Conservation (phyloP, 768 basidiomycete genomes). For the Kockovaella imperatae region DNA sequence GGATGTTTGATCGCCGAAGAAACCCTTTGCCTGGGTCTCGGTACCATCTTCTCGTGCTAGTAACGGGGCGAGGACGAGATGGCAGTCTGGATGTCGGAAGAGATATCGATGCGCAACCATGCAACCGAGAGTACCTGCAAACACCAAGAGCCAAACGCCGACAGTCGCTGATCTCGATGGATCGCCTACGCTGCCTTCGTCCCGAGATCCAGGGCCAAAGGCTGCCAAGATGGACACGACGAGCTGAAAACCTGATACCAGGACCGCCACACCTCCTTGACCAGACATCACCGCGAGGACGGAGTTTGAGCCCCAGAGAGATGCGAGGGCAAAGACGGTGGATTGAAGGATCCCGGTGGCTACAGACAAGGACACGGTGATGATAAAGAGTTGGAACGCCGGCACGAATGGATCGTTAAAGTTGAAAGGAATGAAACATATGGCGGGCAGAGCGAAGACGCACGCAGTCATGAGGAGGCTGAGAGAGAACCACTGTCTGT, state of each 20-base stretch:
- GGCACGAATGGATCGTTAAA: too few relatives aligned
- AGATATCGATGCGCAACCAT: constrained; percentile 20
- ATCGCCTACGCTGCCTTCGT: background rate
- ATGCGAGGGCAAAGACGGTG: constrained; percentile 68
- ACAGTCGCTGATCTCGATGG: constrained; percentile 27
- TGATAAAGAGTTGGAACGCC: constrained; percentile 60
- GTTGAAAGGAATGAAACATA: constrained; percentile 58
- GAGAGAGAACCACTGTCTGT: constrained; percentile 53
- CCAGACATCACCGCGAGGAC: constrained; percentile 71
- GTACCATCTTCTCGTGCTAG: background rate
- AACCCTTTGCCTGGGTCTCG: background rate
- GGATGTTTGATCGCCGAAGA: constrained; percentile 9
- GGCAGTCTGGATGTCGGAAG: constrained; percentile 15
- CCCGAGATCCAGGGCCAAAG: constrained; percentile 3
- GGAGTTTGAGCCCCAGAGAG: constrained; percentile 64
- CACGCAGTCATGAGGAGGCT: constrained; percentile 50
- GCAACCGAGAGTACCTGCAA: constrained; percentile 16
- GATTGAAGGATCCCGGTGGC: constrained; percentile 70
- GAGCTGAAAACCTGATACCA: constrained; percentile 69
- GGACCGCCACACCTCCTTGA: constrained; percentile 76
- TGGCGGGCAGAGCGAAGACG: constrained; percentile 59
- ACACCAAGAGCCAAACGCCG: constrained; percentile 25
- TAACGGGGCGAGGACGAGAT: constrained; percentile 6
- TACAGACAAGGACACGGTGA: constrained; percentile 55
- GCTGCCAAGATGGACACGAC: constrained; percentile 47